phyloP scores from a whole-genome alignment of 139 green algal species.

The Chlamydomonas sphaeroides region DNA sequence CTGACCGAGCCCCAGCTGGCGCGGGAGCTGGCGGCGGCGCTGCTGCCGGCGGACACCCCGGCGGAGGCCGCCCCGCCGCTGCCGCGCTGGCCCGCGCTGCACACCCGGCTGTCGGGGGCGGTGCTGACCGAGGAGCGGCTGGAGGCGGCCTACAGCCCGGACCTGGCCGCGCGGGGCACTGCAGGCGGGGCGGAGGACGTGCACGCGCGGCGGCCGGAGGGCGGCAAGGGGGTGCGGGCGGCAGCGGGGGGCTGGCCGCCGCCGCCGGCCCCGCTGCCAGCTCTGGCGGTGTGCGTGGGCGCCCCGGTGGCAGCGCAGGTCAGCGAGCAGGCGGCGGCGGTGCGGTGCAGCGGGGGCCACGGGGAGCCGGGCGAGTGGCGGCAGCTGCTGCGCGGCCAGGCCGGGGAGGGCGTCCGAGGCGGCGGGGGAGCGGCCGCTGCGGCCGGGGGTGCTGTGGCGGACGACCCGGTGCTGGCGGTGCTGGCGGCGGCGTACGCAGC shows the following conservation, averaged over 20 bases:
- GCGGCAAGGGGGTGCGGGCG: neutral
- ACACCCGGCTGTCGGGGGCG: neutral
- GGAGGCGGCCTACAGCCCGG: neutral
- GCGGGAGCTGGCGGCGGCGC: neutral
- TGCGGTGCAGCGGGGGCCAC: neutral
- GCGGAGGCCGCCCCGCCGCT: too few species aligned
- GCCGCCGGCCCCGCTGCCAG: neutral
- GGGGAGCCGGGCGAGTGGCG: neutral
- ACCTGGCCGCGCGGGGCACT: neutral
- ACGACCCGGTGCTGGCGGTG: too few species aligned
- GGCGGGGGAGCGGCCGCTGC: too few species aligned
- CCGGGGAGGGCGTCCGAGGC: too few species aligned
- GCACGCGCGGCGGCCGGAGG: neutral
- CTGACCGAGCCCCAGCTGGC: neutral
- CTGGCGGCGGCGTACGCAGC: too few species aligned
- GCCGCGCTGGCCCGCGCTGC: constrained; percentile 1
- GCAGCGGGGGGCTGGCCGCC: neutral
- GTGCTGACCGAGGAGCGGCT: neutral
- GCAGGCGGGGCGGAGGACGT: too few species aligned
- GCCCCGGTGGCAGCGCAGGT: neutral
- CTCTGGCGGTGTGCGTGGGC: constrained; percentile 21
- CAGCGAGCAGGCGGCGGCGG: neutral
- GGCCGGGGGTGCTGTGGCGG: too few species aligned
- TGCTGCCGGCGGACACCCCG: neutral
- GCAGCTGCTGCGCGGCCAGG: neutral